Base-by-base conservation (phyloP, 2,329 filamentous ascomycete species). In the Colletotrichum truncatum region DNA sequence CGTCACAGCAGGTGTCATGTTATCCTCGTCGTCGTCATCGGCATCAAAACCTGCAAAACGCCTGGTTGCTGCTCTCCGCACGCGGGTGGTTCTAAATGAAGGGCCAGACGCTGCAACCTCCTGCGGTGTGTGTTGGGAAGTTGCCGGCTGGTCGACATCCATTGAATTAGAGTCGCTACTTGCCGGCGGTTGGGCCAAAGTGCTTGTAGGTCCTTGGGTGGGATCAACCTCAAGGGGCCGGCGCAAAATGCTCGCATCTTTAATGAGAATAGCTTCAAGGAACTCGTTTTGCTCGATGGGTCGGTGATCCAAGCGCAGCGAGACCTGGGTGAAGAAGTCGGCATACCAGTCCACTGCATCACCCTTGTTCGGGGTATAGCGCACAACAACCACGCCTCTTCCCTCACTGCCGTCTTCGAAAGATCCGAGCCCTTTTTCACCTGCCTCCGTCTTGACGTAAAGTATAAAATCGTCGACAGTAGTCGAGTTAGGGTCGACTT, bases 211-310 rank as follows among this genome's bases (percentile, higher is more conserved):
- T 6, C 67, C 68, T 67, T 70, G 68, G 8, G 70, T 77, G 52
- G 69, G 73, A 64, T 82, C 83, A 39, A 87, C 78, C 68, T 91
- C 84, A 3, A 97, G 84, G 6, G 89, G 85, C 36, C 89, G 87
- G 63, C 92, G 89, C 18, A 98, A 82, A 43, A 87, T 85, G 64
- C 86, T 88, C 6, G 93, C 88, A 78, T 98, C 91, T 53, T 91
- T 91, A n/a, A 84, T 89, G 26, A 98, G 80, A 46, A 99, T 96
- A 1, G 92, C 92, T 75, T 97, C 93, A 2, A 99, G 84, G 67
- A 99, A 97, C 71, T 98, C 94, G 63, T 91, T 94, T 73, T 98
- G 94, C 70, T 95, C 89, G 56, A 98, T 90, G 3, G 94, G 89
- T 4, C 93, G 88, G 74, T 97, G 94, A 66, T 94, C 91, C 11